phyloP scores from a whole-genome alignment of 345 rosid species.

The Acer yangbiense region DNA sequence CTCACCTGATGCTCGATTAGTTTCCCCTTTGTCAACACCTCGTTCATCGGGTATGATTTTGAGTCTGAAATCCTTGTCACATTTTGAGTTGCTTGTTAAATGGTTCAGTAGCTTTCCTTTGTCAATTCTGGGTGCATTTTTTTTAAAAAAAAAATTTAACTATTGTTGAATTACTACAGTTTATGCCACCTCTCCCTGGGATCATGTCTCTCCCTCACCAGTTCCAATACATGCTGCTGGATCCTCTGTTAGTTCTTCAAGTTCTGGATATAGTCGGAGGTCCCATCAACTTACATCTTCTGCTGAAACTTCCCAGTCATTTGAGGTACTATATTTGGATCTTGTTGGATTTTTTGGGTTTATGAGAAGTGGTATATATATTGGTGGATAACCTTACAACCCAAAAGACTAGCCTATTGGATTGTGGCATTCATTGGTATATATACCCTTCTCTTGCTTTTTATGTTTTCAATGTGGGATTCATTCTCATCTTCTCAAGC shows the following conservation, averaged over 20 bases:
- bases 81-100: neutral
- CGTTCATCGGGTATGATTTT: slow-evolving; percentile 56
- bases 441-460: too few relatives aligned
- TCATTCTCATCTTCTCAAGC: too few relatives aligned
- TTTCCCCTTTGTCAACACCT: slow-evolving; percentile 95
- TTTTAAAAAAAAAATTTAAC: too few relatives aligned
- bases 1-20: slow-evolving; percentile 95
- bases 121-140: neutral
- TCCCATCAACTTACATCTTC: slow-evolving; percentile 59
- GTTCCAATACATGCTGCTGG: slow-evolving; percentile 86
- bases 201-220: slow-evolving; percentile 86
- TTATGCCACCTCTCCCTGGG: slow-evolving; percentile 88
- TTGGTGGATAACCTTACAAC: too few relatives aligned
- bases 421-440: too few relatives aligned
- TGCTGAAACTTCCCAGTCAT: slow-evolving; percentile 37
- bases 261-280: slow-evolving; percentile 62
- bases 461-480: too few relatives aligned
- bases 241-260: slow-evolving; percentile 64
- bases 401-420: too few relatives aligned
- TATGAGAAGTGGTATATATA: neutral
- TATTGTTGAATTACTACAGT: slow-evolving; percentile 31
- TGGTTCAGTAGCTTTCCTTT: neutral
- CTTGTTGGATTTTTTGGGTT: too few relatives aligned
- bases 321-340: slow-evolving; percentile 43
- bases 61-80: slow-evolving; percentile 2